Evolutionary conservation across 306 rosid species (phyloP).

Genomic region (Dalbergia cochinchinensis): DNA sequence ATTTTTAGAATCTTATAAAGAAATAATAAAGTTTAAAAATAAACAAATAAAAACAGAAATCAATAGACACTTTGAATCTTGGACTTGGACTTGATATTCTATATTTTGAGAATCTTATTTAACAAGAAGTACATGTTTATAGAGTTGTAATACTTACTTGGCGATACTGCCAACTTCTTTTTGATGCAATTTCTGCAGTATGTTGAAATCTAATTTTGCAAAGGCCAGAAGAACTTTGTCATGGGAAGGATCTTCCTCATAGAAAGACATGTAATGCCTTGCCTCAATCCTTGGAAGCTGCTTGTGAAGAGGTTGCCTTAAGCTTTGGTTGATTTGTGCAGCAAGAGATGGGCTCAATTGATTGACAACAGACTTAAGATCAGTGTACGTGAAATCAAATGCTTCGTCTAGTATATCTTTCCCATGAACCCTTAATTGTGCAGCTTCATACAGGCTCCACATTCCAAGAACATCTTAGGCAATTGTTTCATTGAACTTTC

Average conservation of each 20-base stretch:
- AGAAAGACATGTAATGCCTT: constrained; percentile 17
- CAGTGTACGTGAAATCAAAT: constrained; percentile 16
- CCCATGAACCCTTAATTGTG: too few species aligned
- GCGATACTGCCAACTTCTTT: constrained; percentile 23
- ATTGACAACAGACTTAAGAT: neutral
- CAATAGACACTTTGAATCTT: too few species aligned
- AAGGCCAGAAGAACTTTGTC: constrained; percentile 20
- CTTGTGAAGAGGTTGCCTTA: constrained; percentile 28
- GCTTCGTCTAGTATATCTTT: constrained; percentile 37
- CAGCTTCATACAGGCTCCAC: too few species aligned
- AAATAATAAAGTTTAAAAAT: too few species aligned
- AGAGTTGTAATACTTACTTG: constrained; percentile 14
- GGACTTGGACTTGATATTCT: neutral
- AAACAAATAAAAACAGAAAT: too few species aligned
- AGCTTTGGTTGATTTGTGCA: neutral
- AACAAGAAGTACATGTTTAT: neutral
- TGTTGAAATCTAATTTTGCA: constrained; percentile 45
- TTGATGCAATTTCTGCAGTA: constrained; percentile 27
- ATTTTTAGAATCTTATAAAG: too few species aligned
- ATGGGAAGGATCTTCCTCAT: constrained; percentile 26
- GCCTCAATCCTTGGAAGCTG: constrained; percentile 19
- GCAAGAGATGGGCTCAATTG: neutral
- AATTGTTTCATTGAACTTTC: too few species aligned
- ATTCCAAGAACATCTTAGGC: too few species aligned
- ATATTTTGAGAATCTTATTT: neutral